Evolutionary conservation across 2,329 filamentous ascomycete species (phyloP), one percentile per base, ranked within the genome.

Genomic region (Botrytis medusae): DNA sequence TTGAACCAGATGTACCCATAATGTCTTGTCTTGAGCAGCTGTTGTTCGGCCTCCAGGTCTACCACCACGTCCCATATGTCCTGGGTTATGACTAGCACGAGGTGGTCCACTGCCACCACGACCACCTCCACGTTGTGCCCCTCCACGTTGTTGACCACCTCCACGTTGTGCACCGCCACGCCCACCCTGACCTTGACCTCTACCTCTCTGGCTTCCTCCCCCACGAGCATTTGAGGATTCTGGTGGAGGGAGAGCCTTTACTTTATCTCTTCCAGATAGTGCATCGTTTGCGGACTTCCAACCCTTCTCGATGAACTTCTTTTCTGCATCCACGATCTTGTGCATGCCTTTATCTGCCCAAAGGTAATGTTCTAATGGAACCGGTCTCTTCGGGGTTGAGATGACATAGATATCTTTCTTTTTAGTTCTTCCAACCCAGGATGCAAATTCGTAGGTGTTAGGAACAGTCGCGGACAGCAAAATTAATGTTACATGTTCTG

Each of bases 371-470:
- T 99, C 96, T 2, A 99, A 85, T 0, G 96, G 96, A 0, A 99
- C 94, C 0, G 96, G 96, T 74, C 96, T 89, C 82, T 99, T 99
- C 0, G 95, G 91, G 0, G 96, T 99, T 0, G 96, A 98, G 72
- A 99, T 99, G 78, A 99, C 96, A 81, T 98, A 99, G 48, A 99
- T 98, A 79, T 99, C 93, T 83, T 98, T 98, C 84, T 97, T 95
- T 84, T 99, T 99, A 0, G 96, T 99, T 69, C 96, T 89, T 18
- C 96, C 96, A 37, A 99, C 95, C 96, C 96, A 99, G 0, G 95
- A 98, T 1, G 96, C 96, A 79, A 99, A 99, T 81, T 99, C 96
- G 76, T 98, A 90, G 0, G 96, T 98, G 81, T 99, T 99, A 2
- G 96, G 96, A 0, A 99, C 96, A 0, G 96, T 99, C 0, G 96